Percentiles rank a stretch among this genome's conserved stretches.
These are phyloP conservation scores for Podaxis mareebaensis DNA, from an alignment of 768 basidiomycete species.

Conservation along the genomic window DNA sequence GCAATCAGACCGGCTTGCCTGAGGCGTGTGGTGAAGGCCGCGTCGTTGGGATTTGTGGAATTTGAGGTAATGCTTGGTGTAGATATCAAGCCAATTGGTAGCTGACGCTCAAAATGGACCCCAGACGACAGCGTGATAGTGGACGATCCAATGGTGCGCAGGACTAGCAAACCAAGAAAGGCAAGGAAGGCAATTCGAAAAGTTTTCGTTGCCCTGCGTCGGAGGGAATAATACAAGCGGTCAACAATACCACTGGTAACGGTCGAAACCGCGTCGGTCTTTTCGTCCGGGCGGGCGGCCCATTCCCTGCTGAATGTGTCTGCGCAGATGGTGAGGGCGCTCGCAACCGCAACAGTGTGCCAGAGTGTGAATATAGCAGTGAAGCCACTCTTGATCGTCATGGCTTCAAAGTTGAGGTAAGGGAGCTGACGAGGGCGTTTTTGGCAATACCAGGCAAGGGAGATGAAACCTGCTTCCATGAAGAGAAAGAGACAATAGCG, in stretches of 20 bases:
- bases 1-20: neutral
- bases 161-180: neutral
- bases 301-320: conserved; percentile 4
- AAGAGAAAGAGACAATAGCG: neutral
- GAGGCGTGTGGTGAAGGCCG: neutral
- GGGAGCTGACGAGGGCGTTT: neutral
- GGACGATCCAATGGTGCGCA: neutral
- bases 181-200: neutral
- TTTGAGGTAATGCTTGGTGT: neutral
- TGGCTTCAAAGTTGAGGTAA: neutral
- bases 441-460: conserved; percentile 1
- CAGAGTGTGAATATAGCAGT: neutral
- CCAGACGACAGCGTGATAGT: neutral
- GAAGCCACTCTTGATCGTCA: neutral
- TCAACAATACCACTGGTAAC: neutral
- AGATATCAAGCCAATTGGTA: neutral
- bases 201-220: neutral
- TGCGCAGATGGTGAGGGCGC: neutral
- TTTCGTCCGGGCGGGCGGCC: neutral
- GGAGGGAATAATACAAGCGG: neutral
- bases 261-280: neutral
- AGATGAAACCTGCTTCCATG: neutral
- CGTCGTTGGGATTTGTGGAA: neutral
- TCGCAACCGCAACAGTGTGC: neutral
- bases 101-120: neutral